A percentile compares a stretch with the other conserved stretches of the same genome.
These are phyloP conservation scores for Phytophthora sp. DNA, from an alignment of 352 stramenopile species.

Conservation along the genomic window DNA sequence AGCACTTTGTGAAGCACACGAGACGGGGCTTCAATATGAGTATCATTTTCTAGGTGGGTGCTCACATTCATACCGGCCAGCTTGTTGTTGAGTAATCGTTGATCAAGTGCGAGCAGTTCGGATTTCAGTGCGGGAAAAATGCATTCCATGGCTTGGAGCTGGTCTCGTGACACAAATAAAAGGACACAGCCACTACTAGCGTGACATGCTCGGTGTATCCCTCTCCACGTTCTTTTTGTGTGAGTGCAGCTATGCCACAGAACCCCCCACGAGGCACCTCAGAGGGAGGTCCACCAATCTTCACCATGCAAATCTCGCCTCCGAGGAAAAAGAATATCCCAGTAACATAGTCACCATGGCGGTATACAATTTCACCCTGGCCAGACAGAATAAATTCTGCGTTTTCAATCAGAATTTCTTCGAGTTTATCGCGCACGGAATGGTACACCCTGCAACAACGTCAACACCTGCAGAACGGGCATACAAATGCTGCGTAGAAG, in stretches of 20 bases:
- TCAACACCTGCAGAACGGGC: slow-evolving; percentile 44
- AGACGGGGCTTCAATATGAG: too few species aligned
- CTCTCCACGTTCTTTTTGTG: slow-evolving; percentile 39
- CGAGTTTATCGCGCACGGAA: slow-evolving; percentile 29
- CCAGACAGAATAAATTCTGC: slow-evolving; percentile 52
- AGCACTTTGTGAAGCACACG: not conserved
- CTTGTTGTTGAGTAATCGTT: not conserved
- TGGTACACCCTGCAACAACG: slow-evolving; percentile 35
- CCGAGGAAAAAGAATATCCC: slow-evolving; percentile 57
- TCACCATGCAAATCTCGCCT: slow-evolving; percentile 46
- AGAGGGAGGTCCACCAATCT: slow-evolving; percentile 15
- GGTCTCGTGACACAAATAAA: not conserved
- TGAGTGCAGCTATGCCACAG: slow-evolving; percentile 44
- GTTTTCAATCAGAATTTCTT: slow-evolving; percentile 46
- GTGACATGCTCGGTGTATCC: slow-evolving; percentile 51
- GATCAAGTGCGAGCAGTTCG: not conserved
- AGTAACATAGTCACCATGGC: slow-evolving; percentile 53
- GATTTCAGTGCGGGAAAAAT: not conserved
- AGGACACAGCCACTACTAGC: not conserved
- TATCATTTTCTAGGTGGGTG: not conserved
- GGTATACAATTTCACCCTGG: slow-evolving; percentile 56
- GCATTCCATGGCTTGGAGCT: not conserved
- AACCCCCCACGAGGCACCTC: slow-evolving; percentile 37
- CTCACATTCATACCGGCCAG: not conserved
- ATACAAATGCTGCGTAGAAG: slow-evolving; percentile 46